A percentile compares a stretch with the other conserved stretches of the same genome.
Evolutionary conservation across 495 filamentous ascomycete genomes (phyloP).

Genomic region (Rusavskia elegans): DNA sequence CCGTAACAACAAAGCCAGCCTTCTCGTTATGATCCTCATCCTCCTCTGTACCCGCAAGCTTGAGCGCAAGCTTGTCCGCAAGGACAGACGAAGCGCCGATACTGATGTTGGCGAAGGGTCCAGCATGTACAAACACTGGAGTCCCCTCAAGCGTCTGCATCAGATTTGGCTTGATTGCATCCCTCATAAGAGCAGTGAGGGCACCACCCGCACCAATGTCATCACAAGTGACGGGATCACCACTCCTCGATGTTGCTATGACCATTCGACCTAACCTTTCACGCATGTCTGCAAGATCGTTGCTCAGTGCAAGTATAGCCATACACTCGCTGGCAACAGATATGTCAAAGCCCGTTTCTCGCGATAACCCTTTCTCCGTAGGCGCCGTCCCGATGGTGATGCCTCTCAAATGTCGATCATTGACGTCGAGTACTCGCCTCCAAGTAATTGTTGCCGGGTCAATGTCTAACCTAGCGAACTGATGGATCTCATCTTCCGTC

Average conservation of each 20-base stretch:
- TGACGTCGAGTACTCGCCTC: constrained; percentile 91
- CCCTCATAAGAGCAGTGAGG: constrained; percentile 86
- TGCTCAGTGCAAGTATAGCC: constrained; percentile 92
- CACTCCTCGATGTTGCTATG: constrained; percentile 67
- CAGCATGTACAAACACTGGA: constrained; percentile 91
- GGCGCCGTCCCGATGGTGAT: constrained; percentile 75
- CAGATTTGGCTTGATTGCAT: constrained; percentile 95
- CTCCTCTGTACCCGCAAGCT: constrained; percentile 88
- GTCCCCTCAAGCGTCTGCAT: constrained; percentile 98
- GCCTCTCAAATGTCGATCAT: constrained; percentile 81
- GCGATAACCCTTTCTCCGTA: constrained; percentile 73
- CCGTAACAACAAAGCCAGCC: constrained; percentile 89
- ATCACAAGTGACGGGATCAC: constrained; percentile 90
- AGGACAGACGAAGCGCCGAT: constrained; percentile 91
- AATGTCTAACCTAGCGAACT: constrained; percentile 86
- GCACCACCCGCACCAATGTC: constrained; percentile 89
- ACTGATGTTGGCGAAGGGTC: constrained; percentile 95
- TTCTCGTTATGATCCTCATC: constrained; percentile 77
- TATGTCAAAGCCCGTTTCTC: constrained; percentile 90
- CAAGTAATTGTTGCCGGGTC: constrained; percentile 95
- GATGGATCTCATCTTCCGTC: constrained; percentile 71
- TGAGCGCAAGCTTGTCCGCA: constrained; percentile 87
- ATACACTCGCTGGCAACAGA: constrained; percentile 96
- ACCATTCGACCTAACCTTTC: constrained; percentile 94
- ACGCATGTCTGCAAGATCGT: constrained; percentile 73